Conservation (phyloP, 352 stramenopile genomes). For the Pythium plurisporium region DNA sequence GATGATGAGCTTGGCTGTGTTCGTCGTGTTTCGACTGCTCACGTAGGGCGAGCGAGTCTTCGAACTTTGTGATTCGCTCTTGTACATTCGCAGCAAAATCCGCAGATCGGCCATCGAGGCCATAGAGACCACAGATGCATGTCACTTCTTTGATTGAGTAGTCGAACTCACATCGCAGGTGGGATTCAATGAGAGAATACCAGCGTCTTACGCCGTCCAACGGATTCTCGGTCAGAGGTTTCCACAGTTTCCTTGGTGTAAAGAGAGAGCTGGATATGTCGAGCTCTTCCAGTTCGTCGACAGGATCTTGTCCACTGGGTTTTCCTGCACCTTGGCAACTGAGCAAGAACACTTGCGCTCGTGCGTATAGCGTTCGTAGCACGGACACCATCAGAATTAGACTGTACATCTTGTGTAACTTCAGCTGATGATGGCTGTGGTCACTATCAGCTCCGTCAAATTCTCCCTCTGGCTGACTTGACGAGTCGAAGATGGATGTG, state of each 20-base stretch:
- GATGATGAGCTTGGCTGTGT: neutral
- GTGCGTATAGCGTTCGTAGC: conserved; percentile 65
- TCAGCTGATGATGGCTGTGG: conserved; percentile 30
- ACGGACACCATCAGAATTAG: conserved; percentile 80
- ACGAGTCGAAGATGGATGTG: conserved; percentile 11
- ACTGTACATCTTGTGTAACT: conserved; percentile 81
- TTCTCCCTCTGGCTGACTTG: conserved; percentile 14
- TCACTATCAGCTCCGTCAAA: conserved; percentile 3
- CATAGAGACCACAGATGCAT: conserved; percentile 71
- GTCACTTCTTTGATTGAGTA: conserved; percentile 69
- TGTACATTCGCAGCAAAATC: conserved; percentile 12
- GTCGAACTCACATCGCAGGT: conserved; percentile 74
- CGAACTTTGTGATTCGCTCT: conserved; percentile 15
- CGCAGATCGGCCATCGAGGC: conserved; percentile 36
- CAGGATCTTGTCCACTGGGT: neutral
- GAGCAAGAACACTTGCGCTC: conserved; percentile 53
- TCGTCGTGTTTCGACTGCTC: neutral
- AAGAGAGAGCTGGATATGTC: conserved; percentile 78
- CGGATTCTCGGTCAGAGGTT: conserved; percentile 49
- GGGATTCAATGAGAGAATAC: conserved; percentile 81
- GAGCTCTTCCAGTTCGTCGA: conserved; percentile 30
- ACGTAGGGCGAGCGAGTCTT: conserved; percentile 1
- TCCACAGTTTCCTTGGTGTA: conserved; percentile 75
- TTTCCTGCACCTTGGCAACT: conserved; percentile 24
- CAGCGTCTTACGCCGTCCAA: conserved; percentile 69